Base-by-base conservation (phyloP, 179 eudicot genomes). In the Silene vulgaris region DNA sequence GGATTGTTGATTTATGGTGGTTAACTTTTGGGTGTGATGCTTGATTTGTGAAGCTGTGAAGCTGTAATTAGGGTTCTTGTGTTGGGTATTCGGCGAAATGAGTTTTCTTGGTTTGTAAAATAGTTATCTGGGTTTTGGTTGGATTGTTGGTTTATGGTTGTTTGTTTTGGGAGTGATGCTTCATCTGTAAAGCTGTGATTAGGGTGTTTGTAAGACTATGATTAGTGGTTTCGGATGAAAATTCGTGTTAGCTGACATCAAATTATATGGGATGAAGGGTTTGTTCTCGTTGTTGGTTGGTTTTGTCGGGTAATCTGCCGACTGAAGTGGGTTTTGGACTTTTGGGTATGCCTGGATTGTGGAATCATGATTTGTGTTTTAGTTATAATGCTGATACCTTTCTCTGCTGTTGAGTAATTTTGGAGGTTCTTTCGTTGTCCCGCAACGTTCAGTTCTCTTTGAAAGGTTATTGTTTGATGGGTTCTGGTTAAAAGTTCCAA, bases 341-440 rank as follows among this genome's bases (percentile, higher is more conserved):
- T 63, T 63, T 63, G 3, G 16, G 57, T 62, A 62, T 66, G 17
- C 48, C n/a, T 66, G 45, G 30, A 19, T 43, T 20, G 1, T 43
- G 30, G 59, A 45, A 11, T 19, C 50, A 21, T 45, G 40, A 68
- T 37, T 40, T 40, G 32, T 29, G 57, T 11, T 45, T 45, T 66
- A 17, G 50, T 40, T 68, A 19, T 68, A 17, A 37, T 68, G 26
- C 7, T 37, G 72, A 66, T 32, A 16, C n/a, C 61, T 91, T 91
- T 85, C 84, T 89, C 68, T 8, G 79, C 93, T 40, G 92, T 88
- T 48, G 96, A 90, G 78, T 85, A 86, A 14, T 89, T 91, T 80
- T 89, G 96, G 97, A 81, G 98, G 95, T 91, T 56, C 16, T 0
- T 91, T 56, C 16, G 0, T 11, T 63, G 28, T 17, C 54, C 6